phyloP scores from a whole-genome alignment of 306 rosid species.

The Gleditsia sinensis region DNA sequence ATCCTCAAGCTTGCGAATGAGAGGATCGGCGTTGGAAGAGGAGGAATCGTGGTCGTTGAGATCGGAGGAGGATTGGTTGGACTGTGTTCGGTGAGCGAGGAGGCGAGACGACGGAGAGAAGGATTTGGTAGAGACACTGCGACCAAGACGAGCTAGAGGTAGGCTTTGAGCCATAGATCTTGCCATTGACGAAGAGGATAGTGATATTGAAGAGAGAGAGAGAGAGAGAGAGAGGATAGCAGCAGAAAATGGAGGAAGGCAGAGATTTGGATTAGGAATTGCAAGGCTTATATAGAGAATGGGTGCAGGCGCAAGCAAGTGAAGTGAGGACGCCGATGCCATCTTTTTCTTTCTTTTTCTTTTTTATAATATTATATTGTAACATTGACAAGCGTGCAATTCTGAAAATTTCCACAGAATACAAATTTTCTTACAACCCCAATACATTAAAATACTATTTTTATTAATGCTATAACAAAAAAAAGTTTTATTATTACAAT shows the following conservation, averaged over 20 bases:
- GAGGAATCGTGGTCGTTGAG: constrained; percentile 36
- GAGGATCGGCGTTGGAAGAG: constrained; percentile 54
- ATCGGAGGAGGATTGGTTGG: constrained; percentile 47
- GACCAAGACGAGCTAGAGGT: constrained; percentile 26
- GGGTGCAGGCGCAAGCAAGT: background rate
- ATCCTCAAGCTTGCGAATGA: constrained; percentile 64
- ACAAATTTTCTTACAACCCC: too few species aligned
- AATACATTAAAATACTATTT: too few species aligned
- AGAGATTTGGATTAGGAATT: background rate
- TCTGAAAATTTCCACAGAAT: too few species aligned
- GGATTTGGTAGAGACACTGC: constrained; percentile 26
- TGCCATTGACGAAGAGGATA: constrained; percentile 41
- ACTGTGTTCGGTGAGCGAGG: constrained; percentile 48
- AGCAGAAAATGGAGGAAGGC: background rate
- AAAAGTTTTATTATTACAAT: too few species aligned
- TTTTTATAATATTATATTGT: too few species aligned
- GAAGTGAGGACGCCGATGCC: background rate
- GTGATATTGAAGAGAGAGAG: background rate
- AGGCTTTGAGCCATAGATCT: constrained; percentile 49
- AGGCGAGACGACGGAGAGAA: constrained; percentile 31
- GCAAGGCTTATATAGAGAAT: background rate
- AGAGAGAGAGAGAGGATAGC: background rate
- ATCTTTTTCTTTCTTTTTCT: background rate
- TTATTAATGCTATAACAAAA: too few species aligned
- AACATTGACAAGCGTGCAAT: too few species aligned